A percentile compares a stretch with the other conserved stretches of the same genome.
These are phyloP conservation scores for Termitomyces heimii DNA, from an alignment of 768 basidiomycete species.

Conservation along the genomic window DNA sequence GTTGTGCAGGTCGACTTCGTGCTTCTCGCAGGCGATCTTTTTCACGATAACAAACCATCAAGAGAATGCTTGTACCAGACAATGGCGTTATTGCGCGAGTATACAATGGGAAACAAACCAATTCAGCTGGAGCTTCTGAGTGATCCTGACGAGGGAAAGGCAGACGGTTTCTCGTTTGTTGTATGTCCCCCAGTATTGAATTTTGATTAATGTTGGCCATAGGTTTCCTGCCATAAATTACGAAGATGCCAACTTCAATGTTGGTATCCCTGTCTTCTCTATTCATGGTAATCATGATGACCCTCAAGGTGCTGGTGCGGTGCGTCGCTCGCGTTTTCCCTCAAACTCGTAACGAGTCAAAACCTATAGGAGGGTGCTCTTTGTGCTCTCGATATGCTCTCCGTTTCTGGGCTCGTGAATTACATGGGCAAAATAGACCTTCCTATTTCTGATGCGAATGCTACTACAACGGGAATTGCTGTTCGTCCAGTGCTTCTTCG, in stretches of 20 bases:
- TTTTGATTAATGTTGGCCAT: background rate
- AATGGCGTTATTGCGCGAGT: constrained; percentile 85
- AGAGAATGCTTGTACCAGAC: constrained; percentile 86
- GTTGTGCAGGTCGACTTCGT: constrained; percentile 83
- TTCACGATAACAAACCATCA: constrained; percentile 96
- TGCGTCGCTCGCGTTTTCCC: constrained; percentile 29
- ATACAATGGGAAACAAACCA: constrained; percentile 83
- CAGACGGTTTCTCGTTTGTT: constrained; percentile 76
- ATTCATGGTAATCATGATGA: constrained; percentile 99
- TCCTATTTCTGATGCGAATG: constrained; percentile 62
- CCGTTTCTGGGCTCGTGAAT: constrained; percentile 89
- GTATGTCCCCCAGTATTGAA: background rate
- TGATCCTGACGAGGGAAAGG: constrained; percentile 88
- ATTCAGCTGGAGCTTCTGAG: constrained; percentile 89
- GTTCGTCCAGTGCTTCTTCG: constrained; percentile 87
- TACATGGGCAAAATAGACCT: constrained; percentile 98
- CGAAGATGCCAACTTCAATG: constrained; percentile 93
- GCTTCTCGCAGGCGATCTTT: constrained; percentile 91
- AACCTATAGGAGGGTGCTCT: constrained; percentile 82
- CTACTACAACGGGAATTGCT: constrained; percentile 68
- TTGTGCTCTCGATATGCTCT: constrained; percentile 91
- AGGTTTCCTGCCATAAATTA: constrained; percentile 98
- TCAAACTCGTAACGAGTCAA: background rate
- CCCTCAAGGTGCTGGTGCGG: constrained; percentile 91
- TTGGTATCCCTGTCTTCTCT: constrained; percentile 96